These are phyloP conservation scores for Saccharomycopsis hybrid DNA, from an alignment of 1,139 yeast genomes.

Conservation along the genomic window DNA sequence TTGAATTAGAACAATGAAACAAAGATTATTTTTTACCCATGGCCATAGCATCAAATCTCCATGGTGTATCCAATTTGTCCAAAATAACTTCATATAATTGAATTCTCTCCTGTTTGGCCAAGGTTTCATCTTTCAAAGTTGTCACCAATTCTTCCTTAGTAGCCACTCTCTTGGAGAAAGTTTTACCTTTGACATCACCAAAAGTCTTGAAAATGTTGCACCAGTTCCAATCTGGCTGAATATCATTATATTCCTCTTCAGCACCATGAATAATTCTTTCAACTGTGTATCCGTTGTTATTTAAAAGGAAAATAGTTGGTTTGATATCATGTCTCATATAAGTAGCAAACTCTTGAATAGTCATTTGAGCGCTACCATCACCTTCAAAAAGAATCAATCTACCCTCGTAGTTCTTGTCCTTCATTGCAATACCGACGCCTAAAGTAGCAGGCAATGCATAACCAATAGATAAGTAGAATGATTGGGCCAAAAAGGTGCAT, in stretches of 20 bases:
- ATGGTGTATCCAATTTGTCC: conserved; percentile 56
- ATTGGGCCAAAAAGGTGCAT: conserved; percentile 51
- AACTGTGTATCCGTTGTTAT: conserved; percentile 82
- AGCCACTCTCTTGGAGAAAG: conserved; percentile 30
- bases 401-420: conserved; percentile 44
- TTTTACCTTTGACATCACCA: conserved; percentile 50
- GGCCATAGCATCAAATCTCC: conserved; percentile 34
- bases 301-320: conserved; percentile 63
- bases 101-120: conserved; percentile 24
- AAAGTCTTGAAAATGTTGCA: conserved; percentile 54
- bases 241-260: conserved; percentile 69
- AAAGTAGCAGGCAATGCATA: conserved; percentile 79
- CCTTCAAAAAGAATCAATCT: conserved; percentile 73
- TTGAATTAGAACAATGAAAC: too few relatives aligned
- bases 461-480: conserved; percentile 79
- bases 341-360: conserved; percentile 73
- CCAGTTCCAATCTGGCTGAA: conserved; percentile 78
- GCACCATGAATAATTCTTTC: conserved; percentile 82
- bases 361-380: conserved; percentile 91
- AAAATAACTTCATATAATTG: conserved; percentile 53
- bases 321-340: conserved; percentile 52
- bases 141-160: conserved; percentile 33
- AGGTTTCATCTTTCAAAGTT: conserved; percentile 34
- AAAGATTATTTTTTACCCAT: too few relatives aligned
- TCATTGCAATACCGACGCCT: conserved; percentile 67